A percentile compares a stretch with the other conserved stretches of the same genome.
These are phyloP conservation scores for Ustulina deusta DNA, from an alignment of 2,329 filamentous ascomycete species.

Conservation along the genomic window DNA sequence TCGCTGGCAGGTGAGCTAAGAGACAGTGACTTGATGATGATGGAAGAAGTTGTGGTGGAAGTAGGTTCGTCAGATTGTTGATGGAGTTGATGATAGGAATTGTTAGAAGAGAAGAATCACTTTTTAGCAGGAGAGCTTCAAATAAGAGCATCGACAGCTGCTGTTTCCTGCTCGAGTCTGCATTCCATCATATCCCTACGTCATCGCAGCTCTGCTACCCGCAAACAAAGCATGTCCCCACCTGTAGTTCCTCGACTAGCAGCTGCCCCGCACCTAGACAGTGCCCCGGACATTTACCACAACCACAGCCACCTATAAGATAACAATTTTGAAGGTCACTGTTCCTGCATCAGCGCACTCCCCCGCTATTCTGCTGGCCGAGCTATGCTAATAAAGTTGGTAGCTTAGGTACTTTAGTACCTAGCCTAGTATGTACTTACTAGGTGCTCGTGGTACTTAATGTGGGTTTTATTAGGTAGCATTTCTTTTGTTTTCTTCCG, in stretches of 20 bases:
- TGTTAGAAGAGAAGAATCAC: not conserved
- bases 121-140: conserved; percentile 29
- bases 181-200: conserved; percentile 42
- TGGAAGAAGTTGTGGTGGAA: not conserved
- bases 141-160: conserved; percentile 29
- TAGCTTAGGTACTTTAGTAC: conserved; percentile 9
- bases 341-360: conserved; percentile 30
- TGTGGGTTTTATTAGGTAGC: not conserved
- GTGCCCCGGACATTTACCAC: not conserved
- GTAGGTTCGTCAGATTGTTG: conserved; percentile 12
- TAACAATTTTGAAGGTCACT: not conserved
- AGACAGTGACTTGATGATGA: not conserved
- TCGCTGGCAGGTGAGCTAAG: not conserved
- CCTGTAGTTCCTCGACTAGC: no score
- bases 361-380: conserved; percentile 19
- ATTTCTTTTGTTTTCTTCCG: conserved; percentile 17
- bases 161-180: conserved; percentile 34
- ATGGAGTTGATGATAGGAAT: conserved; percentile 18
- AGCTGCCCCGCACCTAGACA: conserved; percentile 2
- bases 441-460: not conserved
- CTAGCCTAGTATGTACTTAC: not conserved
- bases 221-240: conserved; percentile 25
- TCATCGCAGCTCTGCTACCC: conserved; percentile 34
- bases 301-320: not conserved
- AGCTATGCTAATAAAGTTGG: conserved; percentile 12